These are phyloP conservation scores for Lyophyllum shimeji DNA, from an alignment of 768 basidiomycete species.

Conservation along the genomic window DNA sequence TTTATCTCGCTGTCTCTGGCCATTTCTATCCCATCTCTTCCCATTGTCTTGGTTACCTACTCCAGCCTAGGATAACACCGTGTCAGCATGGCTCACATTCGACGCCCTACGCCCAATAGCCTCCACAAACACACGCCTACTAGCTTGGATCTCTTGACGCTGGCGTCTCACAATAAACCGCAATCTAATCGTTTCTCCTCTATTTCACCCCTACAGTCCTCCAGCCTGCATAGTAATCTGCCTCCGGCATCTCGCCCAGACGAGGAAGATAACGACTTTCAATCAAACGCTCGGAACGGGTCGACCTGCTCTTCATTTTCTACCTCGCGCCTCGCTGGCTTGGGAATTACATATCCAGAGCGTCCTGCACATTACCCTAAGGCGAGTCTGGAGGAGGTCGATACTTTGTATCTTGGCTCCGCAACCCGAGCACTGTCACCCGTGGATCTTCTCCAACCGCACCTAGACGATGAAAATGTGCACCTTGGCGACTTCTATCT, in stretches of 20 bases:
- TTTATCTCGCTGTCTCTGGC: background rate
- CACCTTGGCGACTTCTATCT: conserved; percentile 9
- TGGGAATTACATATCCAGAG: conserved; percentile 14
- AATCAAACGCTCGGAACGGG: conserved; percentile 31
- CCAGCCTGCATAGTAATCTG: conserved; percentile 10
- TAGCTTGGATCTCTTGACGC: conserved; percentile 20
- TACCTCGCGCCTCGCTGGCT: conserved; percentile 20
- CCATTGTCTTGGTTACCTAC: background rate
- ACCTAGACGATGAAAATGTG: conserved; percentile 9
- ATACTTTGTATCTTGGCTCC: background rate
- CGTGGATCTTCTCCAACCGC: background rate
- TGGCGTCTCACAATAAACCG: conserved; percentile 26
- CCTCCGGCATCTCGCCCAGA: conserved; percentile 17
- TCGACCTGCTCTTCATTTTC: conserved; percentile 13
- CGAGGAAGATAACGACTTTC: conserved; percentile 28
- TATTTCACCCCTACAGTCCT: conserved; percentile 21
- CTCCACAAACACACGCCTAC: conserved; percentile 15
- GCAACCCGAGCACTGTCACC: background rate
- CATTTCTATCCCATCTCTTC: background rate
- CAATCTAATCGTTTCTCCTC: conserved; percentile 20
- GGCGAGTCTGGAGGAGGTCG: background rate
- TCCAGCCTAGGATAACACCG: background rate
- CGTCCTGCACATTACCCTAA: background rate
- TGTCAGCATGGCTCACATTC: conserved; percentile 13
- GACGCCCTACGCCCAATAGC: conserved; percentile 10